Evolutionary conservation across 371 early-diverging fungal species (phyloP).

Genomic region (Caulochytrium protostelioides): DNA sequence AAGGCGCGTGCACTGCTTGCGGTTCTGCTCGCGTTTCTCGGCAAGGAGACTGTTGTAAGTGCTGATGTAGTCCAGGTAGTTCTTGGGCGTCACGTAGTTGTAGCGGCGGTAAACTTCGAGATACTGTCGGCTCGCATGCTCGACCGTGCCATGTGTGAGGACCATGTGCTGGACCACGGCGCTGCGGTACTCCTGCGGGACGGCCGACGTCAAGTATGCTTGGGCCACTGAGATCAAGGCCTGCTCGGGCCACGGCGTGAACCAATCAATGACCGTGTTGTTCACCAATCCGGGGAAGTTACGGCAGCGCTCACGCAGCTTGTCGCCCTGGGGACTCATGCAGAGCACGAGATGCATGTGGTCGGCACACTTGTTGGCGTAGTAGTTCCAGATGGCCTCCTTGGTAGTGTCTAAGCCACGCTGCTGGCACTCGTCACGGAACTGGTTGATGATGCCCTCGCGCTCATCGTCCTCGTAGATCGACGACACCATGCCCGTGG

Average conservation of each 20-base stretch:
- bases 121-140: constrained; percentile 18
- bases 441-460: constrained; percentile 17
- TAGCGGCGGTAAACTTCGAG: constrained; percentile 29
- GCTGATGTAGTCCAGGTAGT: constrained; percentile 34
- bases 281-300: constrained; percentile 37
- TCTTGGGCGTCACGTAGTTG: constrained; percentile 36
- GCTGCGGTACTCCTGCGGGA: constrained; percentile 18
- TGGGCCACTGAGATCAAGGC: constrained; percentile 33
- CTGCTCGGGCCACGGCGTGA: constrained; percentile 39
- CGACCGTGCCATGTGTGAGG: constrained; percentile 27
- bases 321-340: constrained; percentile 39
- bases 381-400: constrained; percentile 32
- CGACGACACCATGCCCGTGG: constrained; percentile 33
- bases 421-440: constrained; percentile 26
- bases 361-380: constrained; percentile 29
- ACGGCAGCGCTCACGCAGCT: constrained; percentile 30
- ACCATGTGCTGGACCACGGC: constrained; percentile 32
- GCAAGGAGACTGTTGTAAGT: constrained; percentile 26
- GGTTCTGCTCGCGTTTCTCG: constrained; percentile 28
- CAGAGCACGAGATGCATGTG: constrained; percentile 32
- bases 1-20: constrained; percentile 21
- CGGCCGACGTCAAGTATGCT: constrained; percentile 17
- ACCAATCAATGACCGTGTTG: constrained; percentile 38
- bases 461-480: constrained; percentile 36
- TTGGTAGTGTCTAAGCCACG: constrained; percentile 20